Base-by-base conservation (phyloP, 352 stramenopile genomes). In the Pythium phragmitis region DNA sequence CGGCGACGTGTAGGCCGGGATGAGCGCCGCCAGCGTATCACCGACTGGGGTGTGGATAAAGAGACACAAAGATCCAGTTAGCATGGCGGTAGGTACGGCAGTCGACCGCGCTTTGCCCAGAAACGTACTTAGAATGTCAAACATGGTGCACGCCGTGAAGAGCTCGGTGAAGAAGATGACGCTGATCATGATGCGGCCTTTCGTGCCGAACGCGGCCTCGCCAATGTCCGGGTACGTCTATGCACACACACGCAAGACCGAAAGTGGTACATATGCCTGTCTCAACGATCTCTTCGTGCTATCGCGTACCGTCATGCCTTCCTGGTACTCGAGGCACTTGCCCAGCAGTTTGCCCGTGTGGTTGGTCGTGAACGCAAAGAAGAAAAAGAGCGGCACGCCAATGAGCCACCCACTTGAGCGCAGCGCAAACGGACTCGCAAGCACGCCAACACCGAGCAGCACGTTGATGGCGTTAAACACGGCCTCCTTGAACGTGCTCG, bases 401-500 rank as follows among this genome's bases (percentile, higher is more conserved):
- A 92, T 70, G 33, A 88, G 60, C 70, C 85, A 80, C 8, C 87
- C 87, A 21, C 80, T 91, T 21, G 79, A 91, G 26, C 85, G 84
- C 72, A 96, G 53, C 14, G 86, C 85, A 62, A 92, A 96, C 33
- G 87, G 87, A 50, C 85, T 88, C 52, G 87, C 91, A 49, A 96
- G 80, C 57, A 93, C 81, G 9, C 87, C 87, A 12, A 94, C 86
- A 39, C 87, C 87, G n/a, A 94, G 56, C 47, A 96, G 68, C 63
- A 94, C 82, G 67, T 96, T 96, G 67, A 96, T 87, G 39, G 80
- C 81, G 48, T 94, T 96, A 63, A 93, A 89, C 7, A 90, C 82
- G 7, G 86, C 77, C 42, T 87, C 81, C 16, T 84, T 80, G 63
- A 91, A 91, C 46, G 75, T 87, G 66, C 78, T 89, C 57, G 79